A percentile compares a stretch with the other conserved stretches of the same genome.
phyloP scores from a whole-genome alignment of 495 filamentous ascomycete genomes.

The Neurospora intermedia region DNA sequence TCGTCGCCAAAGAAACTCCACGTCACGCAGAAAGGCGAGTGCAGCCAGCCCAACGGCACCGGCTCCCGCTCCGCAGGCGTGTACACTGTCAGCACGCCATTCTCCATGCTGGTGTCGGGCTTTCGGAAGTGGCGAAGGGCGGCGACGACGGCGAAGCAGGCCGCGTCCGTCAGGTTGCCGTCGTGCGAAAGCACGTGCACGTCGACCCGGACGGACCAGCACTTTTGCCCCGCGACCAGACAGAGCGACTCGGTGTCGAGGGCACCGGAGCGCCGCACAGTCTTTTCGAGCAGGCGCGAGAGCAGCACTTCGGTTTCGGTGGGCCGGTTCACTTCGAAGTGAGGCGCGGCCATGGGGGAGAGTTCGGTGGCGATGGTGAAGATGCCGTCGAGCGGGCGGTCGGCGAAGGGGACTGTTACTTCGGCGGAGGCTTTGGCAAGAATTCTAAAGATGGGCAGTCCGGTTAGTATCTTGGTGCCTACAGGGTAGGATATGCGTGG shows the following conservation, averaged over 20 bases:
- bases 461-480: slow-evolving; percentile 2
- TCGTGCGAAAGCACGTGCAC: slow-evolving; percentile 84
- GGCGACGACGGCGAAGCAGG: slow-evolving; percentile 77
- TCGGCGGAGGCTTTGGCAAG: slow-evolving; percentile 78
- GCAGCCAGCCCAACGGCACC: slow-evolving; percentile 77
- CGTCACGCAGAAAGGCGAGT: slow-evolving; percentile 78
- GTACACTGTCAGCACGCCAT: slow-evolving; percentile 72
- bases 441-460: slow-evolving; percentile 41
- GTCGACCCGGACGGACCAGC: slow-evolving; percentile 81
- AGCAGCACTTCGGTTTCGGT: slow-evolving; percentile 74
- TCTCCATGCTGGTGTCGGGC: slow-evolving; percentile 74
- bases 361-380: slow-evolving; percentile 88
- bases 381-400: slow-evolving; percentile 88
- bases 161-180: slow-evolving; percentile 74
- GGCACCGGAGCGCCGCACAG: slow-evolving; percentile 81
- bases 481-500: background rate
- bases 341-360: slow-evolving; percentile 82
- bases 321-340: slow-evolving; percentile 76
- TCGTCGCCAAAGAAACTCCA: slow-evolving; percentile 67
- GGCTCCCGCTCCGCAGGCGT: slow-evolving; percentile 77
- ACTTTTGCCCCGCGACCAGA: slow-evolving; percentile 78
- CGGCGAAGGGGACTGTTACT: slow-evolving; percentile 69
- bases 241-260: slow-evolving; percentile 93
- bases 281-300: slow-evolving; percentile 80
- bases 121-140: slow-evolving; percentile 82